phyloP scores from a whole-genome alignment of 1,284 basidiomycete species.

The Trametes versicolor region DNA sequence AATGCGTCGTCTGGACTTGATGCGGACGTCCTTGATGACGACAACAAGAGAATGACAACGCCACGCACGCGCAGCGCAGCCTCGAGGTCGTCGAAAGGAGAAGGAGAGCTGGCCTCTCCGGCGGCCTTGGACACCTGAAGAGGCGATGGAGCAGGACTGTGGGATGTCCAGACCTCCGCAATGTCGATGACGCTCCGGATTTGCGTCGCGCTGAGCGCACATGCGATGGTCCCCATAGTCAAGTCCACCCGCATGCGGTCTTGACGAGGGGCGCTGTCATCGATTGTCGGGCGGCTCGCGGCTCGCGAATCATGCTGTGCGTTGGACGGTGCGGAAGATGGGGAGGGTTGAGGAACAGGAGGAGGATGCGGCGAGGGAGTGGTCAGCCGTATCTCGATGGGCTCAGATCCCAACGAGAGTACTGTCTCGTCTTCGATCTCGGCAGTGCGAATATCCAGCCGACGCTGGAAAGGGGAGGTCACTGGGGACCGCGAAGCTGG shows the following conservation, averaged over 20 bases:
- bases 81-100: constrained; percentile 49
- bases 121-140: neutral
- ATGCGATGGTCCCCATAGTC: constrained; percentile 59
- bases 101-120: constrained; percentile 20
- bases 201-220: constrained; percentile 62
- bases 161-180: constrained; percentile 49
- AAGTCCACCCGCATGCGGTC: constrained; percentile 42
- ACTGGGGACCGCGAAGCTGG: constrained; percentile 8
- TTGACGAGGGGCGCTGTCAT: constrained; percentile 6
- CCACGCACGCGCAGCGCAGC: constrained; percentile 55
- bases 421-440: constrained; percentile 55
- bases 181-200: constrained; percentile 58
- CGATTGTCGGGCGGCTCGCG: neutral
- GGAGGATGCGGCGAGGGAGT: constrained; percentile 49
- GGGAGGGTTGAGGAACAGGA: neutral
- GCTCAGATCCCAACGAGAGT: constrained; percentile 64
- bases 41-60: constrained; percentile 59
- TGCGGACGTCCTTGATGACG: constrained; percentile 36
- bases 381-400: constrained; percentile 63
- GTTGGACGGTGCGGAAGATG: neutral
- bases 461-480: constrained; percentile 14
- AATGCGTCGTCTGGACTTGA: constrained; percentile 35
- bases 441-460: constrained; percentile 13
- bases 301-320: neutral
- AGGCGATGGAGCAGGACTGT: constrained; percentile 33